A percentile compares a stretch with the other conserved stretches of the same genome.
Evolutionary conservation across 2,329 filamentous ascomycete species (phyloP).

Genomic region (Diaporthe ilicicola): DNA sequence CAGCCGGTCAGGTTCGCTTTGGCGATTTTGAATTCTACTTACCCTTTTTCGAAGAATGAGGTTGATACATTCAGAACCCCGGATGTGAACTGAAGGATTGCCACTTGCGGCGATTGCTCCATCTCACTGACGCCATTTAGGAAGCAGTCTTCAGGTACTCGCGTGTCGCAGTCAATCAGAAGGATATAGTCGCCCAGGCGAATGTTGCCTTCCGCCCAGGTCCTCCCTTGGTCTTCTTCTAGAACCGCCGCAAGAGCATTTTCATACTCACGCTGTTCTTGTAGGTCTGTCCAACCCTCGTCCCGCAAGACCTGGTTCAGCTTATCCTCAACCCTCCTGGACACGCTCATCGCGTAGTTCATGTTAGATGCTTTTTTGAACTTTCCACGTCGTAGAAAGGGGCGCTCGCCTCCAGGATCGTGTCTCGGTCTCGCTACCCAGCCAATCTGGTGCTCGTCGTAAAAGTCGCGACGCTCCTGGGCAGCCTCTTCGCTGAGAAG

Average conservation of each 20-base stretch:
- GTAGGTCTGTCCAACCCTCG: constrained; percentile 71
- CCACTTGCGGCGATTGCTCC: constrained; percentile 74
- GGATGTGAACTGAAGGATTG: constrained; percentile 76
- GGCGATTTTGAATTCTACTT: constrained; percentile 33
- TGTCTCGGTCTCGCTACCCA: constrained; percentile 74
- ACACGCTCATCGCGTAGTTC: constrained; percentile 75
- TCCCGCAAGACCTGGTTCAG: constrained; percentile 64
- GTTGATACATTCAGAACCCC: constrained; percentile 80
- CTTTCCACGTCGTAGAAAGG: constrained; percentile 69
- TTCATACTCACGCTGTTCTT: constrained; percentile 74
- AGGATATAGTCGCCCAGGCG: constrained; percentile 86
- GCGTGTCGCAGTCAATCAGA: constrained; percentile 81
- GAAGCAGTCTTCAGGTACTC: constrained; percentile 79
- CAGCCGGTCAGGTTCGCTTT: neutral
- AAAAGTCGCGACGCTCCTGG: constrained; percentile 59
- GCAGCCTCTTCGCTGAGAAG: constrained; percentile 58
- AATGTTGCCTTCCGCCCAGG: constrained; percentile 88
- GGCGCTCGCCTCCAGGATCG: constrained; percentile 61
- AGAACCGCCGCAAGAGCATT: constrained; percentile 71
- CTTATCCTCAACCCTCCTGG: constrained; percentile 75
- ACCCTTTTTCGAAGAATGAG: constrained; percentile 75
- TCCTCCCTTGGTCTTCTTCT: constrained; percentile 68
- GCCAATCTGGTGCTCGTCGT: constrained; percentile 73
- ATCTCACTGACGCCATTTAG: constrained; percentile 80
- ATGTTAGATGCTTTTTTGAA: constrained; percentile 79